Conservation (phyloP, 371 early-diverging fungal species). For the Rhizopus sp. region DNA sequence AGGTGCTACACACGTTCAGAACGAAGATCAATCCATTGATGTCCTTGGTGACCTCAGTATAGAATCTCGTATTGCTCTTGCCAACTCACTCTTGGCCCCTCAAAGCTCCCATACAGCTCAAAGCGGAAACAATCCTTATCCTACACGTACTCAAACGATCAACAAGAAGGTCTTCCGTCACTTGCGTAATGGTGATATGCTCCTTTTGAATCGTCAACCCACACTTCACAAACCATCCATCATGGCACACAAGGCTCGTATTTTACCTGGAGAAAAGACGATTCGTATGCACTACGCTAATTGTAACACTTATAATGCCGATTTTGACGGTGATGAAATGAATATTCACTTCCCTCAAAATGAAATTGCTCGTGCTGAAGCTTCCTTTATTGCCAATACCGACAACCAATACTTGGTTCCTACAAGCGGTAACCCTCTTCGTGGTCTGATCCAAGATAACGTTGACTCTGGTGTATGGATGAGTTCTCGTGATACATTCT, state of each 20-base stretch:
- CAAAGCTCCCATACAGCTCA: conserved; percentile 59
- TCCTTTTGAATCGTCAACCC: conserved; percentile 99
- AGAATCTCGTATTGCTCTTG: conserved; percentile 93
- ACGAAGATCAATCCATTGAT: conserved; percentile 92
- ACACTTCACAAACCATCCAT: conserved; percentile 99
- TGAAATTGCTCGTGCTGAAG: conserved; percentile 96
- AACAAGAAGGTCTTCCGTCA: conserved; percentile 98
- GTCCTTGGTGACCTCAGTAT: conserved; percentile 72
- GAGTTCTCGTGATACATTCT: conserved; percentile 90
- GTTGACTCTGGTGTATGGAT: conserved; percentile 97
- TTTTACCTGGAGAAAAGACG: conserved; percentile 95
- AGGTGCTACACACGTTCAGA: conserved; percentile 94
- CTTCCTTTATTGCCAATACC: conserved; percentile 92
- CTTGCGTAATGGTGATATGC: conserved; percentile 95
- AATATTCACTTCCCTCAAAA: conserved; percentile 99
- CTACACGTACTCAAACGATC: conserved; percentile 64
- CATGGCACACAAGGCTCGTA: conserved; percentile 98
- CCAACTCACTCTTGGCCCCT: conserved; percentile 93
- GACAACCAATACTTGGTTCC: conserved; percentile 98
- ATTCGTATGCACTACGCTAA: conserved; percentile 99
- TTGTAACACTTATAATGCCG: conserved; percentile 98
- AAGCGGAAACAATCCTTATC: conserved; percentile 53
- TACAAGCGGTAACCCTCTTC: conserved; percentile 97
- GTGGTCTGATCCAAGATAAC: conserved; percentile 99
- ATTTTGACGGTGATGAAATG: conserved; percentile 99